These are phyloP conservation scores for Saitozyma podzolica DNA, from an alignment of 768 basidiomycete species.

Conservation along the genomic window DNA sequence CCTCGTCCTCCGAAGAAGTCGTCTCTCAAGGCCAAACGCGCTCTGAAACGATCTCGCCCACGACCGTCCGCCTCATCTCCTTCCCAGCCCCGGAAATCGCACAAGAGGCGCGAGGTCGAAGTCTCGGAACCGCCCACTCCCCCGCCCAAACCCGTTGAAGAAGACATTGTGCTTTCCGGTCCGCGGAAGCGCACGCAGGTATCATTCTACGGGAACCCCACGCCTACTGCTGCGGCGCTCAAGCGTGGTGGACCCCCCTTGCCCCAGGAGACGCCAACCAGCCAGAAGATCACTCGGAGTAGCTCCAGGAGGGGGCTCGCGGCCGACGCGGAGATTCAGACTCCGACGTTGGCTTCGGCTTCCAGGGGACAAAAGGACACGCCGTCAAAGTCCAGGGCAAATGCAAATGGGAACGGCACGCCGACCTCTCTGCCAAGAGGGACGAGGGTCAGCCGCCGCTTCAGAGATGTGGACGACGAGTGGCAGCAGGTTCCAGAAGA, in stretches of 20 bases:
- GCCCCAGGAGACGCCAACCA: slow-evolving; percentile 4
- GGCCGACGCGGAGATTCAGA: neutral
- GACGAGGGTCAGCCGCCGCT: slow-evolving; percentile 32
- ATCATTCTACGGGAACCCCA: slow-evolving; percentile 38
- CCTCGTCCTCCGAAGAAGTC: slow-evolving; percentile 47
- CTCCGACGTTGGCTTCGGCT: slow-evolving; percentile 1
- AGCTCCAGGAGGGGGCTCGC: slow-evolving; percentile 7
- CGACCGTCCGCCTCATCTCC: neutral
- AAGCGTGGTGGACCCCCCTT: slow-evolving; percentile 16
- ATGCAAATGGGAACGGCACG: slow-evolving; percentile 2
- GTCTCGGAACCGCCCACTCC: slow-evolving; percentile 17
- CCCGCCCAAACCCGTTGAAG: slow-evolving; percentile 3
- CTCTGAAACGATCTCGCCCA: slow-evolving; percentile 23
- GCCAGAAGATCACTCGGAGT: slow-evolving; percentile 21
- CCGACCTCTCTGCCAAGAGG: slow-evolving; percentile 22
- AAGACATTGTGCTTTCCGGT: slow-evolving; percentile 24
- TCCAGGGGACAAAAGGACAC: neutral
- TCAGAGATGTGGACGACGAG: slow-evolving; percentile 36
- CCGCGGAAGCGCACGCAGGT: slow-evolving; percentile 33
- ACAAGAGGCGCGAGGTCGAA: slow-evolving; percentile 23
- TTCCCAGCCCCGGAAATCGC: slow-evolving; percentile 14
- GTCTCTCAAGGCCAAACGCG: slow-evolving; percentile 39
- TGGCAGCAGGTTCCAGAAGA: slow-evolving; percentile 48
- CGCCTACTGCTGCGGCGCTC: slow-evolving; percentile 30
- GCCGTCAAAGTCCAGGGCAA: slow-evolving; percentile 2